These are phyloP conservation scores for Fusarium avenaceum DNA, from an alignment of 2,329 filamentous ascomycete species.

Conservation along the genomic window DNA sequence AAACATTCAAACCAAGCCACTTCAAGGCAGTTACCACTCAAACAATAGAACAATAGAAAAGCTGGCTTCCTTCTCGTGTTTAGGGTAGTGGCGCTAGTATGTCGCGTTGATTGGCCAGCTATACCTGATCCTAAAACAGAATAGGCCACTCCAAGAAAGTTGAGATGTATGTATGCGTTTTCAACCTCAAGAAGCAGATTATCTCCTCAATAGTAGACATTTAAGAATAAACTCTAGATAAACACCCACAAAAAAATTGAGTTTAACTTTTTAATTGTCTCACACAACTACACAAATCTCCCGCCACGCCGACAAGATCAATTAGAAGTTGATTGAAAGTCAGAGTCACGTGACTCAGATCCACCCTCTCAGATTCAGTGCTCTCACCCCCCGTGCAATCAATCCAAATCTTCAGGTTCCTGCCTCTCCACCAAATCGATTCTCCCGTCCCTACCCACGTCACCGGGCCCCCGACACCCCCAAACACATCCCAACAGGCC, in stretches of 20 bases:
- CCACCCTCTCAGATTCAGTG: constrained; percentile 27
- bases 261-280: not conserved
- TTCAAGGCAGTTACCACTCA: not conserved
- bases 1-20: not conserved
- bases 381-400: constrained; percentile 45
- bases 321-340: not conserved
- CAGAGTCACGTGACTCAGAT: constrained; percentile 41
- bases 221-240: no score
- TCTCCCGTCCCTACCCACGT: constrained; percentile 53
- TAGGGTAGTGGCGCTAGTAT: constrained; percentile 23
- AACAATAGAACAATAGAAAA: not conserved
- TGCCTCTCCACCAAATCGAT: constrained; percentile 52
- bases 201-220: not conserved
- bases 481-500: constrained; percentile 45
- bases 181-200: not conserved
- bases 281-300: not conserved
- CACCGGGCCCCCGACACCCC: constrained; percentile 49
- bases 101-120: constrained; percentile 22
- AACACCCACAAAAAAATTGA: not conserved
- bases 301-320: not conserved
- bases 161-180: not conserved
- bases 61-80: not conserved
- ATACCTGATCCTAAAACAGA: not conserved
- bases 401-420: constrained; percentile 57
- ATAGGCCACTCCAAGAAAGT: not conserved